These are phyloP conservation scores for Penicillium olsonii DNA, from an alignment of 2,329 filamentous ascomycete genomes.

Conservation along the genomic window DNA sequence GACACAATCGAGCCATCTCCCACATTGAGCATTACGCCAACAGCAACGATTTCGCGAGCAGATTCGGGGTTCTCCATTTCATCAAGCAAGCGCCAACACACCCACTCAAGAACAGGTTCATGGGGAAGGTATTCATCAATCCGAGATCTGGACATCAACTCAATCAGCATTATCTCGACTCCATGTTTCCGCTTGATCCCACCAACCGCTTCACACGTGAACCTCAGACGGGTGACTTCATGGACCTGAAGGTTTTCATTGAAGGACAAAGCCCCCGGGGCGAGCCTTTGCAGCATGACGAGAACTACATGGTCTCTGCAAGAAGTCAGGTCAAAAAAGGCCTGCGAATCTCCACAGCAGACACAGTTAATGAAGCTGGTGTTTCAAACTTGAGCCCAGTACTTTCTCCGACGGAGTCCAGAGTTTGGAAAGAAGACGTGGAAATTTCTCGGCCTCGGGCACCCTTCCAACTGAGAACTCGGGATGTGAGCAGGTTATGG, in stretches of 20 bases:
- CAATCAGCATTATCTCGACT: constrained; percentile 45
- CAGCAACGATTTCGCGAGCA: constrained; percentile 69
- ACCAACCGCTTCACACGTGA: background rate
- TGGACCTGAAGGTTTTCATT: background rate
- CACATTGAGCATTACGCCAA: constrained; percentile 81
- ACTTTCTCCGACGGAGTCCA: background rate
- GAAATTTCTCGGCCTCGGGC: background rate
- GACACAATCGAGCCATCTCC: constrained; percentile 47
- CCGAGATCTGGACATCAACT: constrained; percentile 41
- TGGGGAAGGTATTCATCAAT: constrained; percentile 49
- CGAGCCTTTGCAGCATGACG: background rate
- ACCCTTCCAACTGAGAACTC: constrained; percentile 22
- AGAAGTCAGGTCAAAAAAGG: background rate
- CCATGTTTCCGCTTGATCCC: constrained; percentile 32
- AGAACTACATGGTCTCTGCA: background rate
- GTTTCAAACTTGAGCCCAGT: background rate
- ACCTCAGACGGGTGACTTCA: background rate
- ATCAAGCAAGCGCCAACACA: constrained; percentile 37
- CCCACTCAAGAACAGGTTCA: constrained; percentile 45
- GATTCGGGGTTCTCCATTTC: background rate
- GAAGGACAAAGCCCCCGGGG: background rate
- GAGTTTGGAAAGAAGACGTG: background rate
- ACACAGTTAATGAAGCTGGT: background rate
- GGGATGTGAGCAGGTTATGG: constrained; percentile 37
- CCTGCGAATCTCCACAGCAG: background rate